phyloP scores from a whole-genome alignment of 148 eudicot species.

The Fagopyrum esculentum region DNA sequence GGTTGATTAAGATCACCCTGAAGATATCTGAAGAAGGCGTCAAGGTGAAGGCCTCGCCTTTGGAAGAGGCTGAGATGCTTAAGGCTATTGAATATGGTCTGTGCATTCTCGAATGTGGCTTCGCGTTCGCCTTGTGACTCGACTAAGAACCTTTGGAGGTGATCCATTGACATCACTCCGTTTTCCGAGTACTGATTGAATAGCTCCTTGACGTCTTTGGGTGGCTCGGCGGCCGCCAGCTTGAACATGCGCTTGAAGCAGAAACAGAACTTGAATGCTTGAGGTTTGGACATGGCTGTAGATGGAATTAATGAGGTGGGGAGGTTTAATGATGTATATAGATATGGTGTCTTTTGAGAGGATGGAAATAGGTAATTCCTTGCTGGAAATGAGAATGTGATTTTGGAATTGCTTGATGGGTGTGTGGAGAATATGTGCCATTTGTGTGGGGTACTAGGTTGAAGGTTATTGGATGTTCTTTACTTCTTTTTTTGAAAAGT shows the following conservation, averaged over 20 bases:
- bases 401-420: background rate
- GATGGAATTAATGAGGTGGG: background rate
- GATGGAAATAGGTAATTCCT: background rate
- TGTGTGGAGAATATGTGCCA: conserved; percentile 6
- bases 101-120: conserved; percentile 29
- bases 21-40: conserved; percentile 49
- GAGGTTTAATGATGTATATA: background rate
- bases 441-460: too few relatives aligned
- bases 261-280: conserved; percentile 29
- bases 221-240: conserved; percentile 47
- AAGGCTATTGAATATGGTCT: conserved; percentile 31
- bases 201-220: conserved; percentile 46
- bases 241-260: conserved; percentile 65
- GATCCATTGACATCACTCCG: conserved; percentile 37
- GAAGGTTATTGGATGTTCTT: too few relatives aligned
- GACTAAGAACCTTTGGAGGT: conserved; percentile 29
- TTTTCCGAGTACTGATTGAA: conserved; percentile 48
- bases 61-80: conserved; percentile 37
- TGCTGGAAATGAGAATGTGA: background rate
- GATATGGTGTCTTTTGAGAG: background rate
- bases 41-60: conserved; percentile 39
- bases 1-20: conserved; percentile 46
- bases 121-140: conserved; percentile 38
- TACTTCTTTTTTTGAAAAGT: too few relatives aligned
- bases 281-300: background rate